Base-by-base conservation (phyloP, 441 rosid genomes). In the Theobroma grandiflorum region DNA sequence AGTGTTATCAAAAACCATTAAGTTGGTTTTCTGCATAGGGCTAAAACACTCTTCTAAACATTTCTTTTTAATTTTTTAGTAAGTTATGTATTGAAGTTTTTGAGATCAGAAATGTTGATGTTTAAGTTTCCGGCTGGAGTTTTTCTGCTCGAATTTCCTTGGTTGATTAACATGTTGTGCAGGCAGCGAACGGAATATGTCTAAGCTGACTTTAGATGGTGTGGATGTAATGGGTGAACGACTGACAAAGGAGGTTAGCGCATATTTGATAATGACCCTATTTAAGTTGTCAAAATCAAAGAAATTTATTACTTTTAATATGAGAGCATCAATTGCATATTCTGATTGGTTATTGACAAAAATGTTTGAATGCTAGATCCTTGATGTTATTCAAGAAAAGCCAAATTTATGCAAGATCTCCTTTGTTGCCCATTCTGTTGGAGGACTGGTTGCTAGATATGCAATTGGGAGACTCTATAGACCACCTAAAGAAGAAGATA, bases 191-290 rank as follows among this genome's bases (percentile, higher is more conserved):
- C 85, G 92, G 47, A 97, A 95, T 85, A 82, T 72, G 65, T 89
- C 87, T 67, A 87, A 16, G 75, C 89, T 89, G 82, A 88, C 97
- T 52, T 82, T 97, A 58, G 99, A 97, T 86, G 98, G 99, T 43
- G 97, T 95, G 78, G 99, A 95, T 83, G 95, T 97, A 72, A 97
- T 97, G 99, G 99, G 99, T 35, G 98, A 94, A 81, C 93, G 99
- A 59, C 85, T 97, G 80, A 96, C 91, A 22, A 69, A 90, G 68
- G 99, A 95, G 96, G 99, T 97, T 72, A 66, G 80, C 78, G 65
- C 45, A 50, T 45, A 47, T 76, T 57, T 0, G 9, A 4, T 6
- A 58, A n/a, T 55, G 57, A 8, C 31, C 37, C 9, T 22, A 45
- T 33, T 49, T 18, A 6, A 35, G 22, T 37, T 4, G 11, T 42